phyloP scores from a whole-genome alignment of 352 stramenopile genomes.

The Phytophthora citricola region DNA sequence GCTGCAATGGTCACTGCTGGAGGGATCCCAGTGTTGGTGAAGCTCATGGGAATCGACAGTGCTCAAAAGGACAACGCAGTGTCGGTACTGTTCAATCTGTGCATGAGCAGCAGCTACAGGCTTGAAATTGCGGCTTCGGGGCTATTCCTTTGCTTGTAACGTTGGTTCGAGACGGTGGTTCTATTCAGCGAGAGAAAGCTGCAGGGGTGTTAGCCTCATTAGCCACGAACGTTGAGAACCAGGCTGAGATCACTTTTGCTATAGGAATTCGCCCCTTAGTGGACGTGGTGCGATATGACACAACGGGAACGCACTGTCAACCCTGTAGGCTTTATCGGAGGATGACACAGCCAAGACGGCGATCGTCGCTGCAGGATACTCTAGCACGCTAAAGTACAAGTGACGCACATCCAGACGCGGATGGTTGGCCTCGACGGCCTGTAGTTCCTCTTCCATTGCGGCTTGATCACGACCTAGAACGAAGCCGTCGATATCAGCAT shows the following conservation, averaged over 20 bases:
- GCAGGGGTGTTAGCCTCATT: slow-evolving; percentile 20
- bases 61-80: slow-evolving; percentile 16
- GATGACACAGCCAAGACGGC: slow-evolving; percentile 2
- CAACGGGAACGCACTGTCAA: slow-evolving; percentile 6
- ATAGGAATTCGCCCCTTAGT: slow-evolving; percentile 8
- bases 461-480: too few relatives aligned
- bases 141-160: slow-evolving; percentile 12
- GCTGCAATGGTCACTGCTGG: background rate
- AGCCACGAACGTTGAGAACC: slow-evolving; percentile 10
- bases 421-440: too few relatives aligned
- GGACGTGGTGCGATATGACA: slow-evolving; percentile 2
- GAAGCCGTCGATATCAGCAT: too few relatives aligned
- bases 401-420: too few relatives aligned
- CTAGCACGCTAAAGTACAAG: too few relatives aligned
- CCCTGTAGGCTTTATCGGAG: slow-evolving; percentile 7
- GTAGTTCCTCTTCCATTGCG: too few relatives aligned
- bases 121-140: slow-evolving; percentile 1
- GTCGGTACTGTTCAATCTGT: slow-evolving; percentile 15
- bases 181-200: slow-evolving; percentile 18
- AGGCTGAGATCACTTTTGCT: background rate
- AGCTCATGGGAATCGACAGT: background rate
- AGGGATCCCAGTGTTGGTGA: slow-evolving; percentile 13
- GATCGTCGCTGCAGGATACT: slow-evolving; percentile 9
- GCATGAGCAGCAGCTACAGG: slow-evolving; percentile 4
- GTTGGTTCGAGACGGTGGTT: slow-evolving; percentile 13